Evolutionary conservation across 352 stramenopile species (phyloP).

Genomic region (Phytophthora niederhauseri): DNA sequence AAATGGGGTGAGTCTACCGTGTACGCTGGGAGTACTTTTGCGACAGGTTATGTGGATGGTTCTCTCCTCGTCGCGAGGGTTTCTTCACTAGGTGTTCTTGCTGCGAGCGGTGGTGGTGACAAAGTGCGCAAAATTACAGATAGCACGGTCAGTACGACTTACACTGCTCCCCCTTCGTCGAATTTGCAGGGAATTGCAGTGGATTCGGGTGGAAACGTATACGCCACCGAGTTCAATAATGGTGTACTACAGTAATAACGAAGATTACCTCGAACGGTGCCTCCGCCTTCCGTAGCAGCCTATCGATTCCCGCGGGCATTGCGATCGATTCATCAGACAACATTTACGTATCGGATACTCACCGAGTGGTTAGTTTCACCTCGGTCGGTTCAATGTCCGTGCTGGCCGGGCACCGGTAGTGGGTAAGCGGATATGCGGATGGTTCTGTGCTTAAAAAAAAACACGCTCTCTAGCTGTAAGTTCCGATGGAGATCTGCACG

Average conservation of each 20-base stretch:
- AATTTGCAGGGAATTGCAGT: neutral
- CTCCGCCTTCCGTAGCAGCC: neutral
- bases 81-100: neutral
- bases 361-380: neutral
- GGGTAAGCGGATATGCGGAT: neutral
- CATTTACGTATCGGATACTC: neutral
- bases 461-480: neutral
- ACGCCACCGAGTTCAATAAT: neutral
- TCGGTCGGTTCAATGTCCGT: neutral
- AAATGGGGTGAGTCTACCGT: too few species aligned
- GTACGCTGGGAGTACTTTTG: too few species aligned
- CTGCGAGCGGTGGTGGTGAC: neutral
- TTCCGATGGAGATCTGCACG: neutral
- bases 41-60: too few species aligned
- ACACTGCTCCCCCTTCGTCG: too few species aligned
- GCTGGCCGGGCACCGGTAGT: neutral
- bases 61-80: neutral
- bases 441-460: too few species aligned
- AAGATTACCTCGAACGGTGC: neutral
- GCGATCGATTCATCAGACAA: neutral
- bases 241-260: neutral
- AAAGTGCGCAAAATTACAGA: neutral
- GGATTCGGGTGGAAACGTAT: neutral
- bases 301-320: neutral
- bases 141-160: neutral